Percentiles rank a stretch among this genome's conserved stretches.
phyloP scores from a whole-genome alignment of 495 filamentous ascomycete species.

The Entonaema liquescens region DNA sequence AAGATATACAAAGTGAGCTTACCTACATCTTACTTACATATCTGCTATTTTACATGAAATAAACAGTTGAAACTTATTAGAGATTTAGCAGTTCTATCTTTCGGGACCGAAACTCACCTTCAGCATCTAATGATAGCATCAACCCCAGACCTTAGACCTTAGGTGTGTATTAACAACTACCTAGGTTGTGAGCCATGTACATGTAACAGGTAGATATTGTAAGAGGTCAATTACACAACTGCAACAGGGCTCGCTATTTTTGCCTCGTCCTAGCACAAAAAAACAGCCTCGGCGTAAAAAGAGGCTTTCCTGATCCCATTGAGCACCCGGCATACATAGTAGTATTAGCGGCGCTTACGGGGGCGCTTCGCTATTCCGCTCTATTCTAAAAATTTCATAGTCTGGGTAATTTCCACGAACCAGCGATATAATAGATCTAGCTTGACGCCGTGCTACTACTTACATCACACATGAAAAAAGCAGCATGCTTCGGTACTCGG shows the following conservation, averaged over 20 bases:
- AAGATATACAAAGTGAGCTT: neutral
- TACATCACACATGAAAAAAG: neutral
- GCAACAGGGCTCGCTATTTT: neutral
- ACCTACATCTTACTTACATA: neutral
- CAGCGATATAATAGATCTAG: neutral
- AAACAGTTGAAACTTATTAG: neutral
- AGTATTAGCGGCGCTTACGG: conserved; percentile 24
- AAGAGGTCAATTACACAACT: neutral
- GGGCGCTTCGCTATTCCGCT: conserved; percentile 6
- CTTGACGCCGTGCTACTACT: neutral
- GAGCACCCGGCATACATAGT: neutral
- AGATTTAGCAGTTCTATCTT: neutral
- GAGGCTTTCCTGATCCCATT: neutral
- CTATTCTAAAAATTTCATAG: neutral
- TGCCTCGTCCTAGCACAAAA: neutral
- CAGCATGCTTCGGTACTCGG: neutral
- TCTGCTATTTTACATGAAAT: neutral
- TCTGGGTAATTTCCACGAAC: neutral
- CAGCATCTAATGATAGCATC: neutral
- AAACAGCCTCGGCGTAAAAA: neutral
- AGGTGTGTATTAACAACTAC: neutral
- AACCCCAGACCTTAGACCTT: neutral
- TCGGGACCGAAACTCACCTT: neutral
- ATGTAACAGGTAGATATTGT: neutral
- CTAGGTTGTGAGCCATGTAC: neutral